Conservation (phyloP, 257 asterid species). For the Jacaranda mimosifolia region DNA sequence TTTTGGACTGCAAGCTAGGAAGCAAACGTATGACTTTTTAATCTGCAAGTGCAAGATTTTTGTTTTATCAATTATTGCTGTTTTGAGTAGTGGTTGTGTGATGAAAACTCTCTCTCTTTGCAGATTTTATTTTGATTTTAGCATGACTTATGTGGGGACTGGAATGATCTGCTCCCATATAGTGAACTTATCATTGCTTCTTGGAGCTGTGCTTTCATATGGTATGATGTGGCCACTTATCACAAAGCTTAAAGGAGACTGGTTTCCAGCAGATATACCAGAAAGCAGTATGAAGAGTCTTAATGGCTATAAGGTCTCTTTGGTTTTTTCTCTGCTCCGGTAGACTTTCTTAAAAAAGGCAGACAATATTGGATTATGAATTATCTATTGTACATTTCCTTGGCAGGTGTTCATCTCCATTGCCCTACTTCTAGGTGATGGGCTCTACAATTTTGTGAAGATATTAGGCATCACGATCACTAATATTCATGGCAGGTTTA, state of each 20-base stretch:
- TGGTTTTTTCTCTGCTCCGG: background rate
- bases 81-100: background rate
- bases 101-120: background rate
- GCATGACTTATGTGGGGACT: conserved; percentile 92
- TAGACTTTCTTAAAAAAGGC: background rate
- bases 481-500: conserved; percentile 41
- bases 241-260: conserved; percentile 63
- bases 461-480: conserved; percentile 53
- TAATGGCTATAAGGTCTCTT: conserved; percentile 81
- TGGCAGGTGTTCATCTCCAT: conserved; percentile 81
- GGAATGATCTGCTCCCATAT: conserved; percentile 96
- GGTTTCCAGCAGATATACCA: conserved; percentile 74
- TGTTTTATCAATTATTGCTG: background rate
- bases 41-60: background rate
- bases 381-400: background rate
- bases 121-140: conserved; percentile 92
- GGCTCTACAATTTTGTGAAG: conserved; percentile 71
- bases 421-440: conserved; percentile 89
- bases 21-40: conserved; percentile 67
- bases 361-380: background rate
- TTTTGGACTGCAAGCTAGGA: conserved; percentile 79
- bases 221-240: conserved; percentile 94
- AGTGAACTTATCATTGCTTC: conserved; percentile 83
- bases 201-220: conserved; percentile 86
- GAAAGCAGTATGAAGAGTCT: conserved; percentile 87